A percentile compares a stretch with the other conserved stretches of the same genome.
Conservation (phyloP, 2,329 filamentous ascomycete species). For the Hyphodiscus sp. region DNA sequence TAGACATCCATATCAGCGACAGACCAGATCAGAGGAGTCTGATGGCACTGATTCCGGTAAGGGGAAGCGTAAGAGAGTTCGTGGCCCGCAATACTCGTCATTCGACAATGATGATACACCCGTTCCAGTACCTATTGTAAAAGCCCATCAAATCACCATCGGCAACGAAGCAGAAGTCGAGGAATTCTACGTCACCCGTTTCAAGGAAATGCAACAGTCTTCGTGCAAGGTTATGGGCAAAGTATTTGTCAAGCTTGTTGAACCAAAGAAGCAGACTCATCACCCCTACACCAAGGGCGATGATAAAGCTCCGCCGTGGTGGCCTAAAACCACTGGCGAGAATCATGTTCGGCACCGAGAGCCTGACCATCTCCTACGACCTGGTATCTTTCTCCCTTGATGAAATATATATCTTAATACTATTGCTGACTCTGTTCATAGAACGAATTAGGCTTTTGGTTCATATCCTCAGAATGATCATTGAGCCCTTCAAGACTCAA, state of each 20-base stretch:
- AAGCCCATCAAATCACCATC: constrained; percentile 39
- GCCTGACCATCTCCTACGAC: constrained; percentile 65
- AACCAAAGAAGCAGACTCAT: constrained; percentile 70
- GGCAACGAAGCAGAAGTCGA: constrained; percentile 48
- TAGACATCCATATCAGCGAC: constrained; percentile 9
- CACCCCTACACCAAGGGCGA: constrained; percentile 65
- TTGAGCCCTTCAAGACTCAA: constrained; percentile 31
- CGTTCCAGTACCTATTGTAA: constrained; percentile 13
- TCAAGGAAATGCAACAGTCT: constrained; percentile 63
- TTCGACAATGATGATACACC: constrained; percentile 15
- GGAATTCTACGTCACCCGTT: constrained; percentile 53
- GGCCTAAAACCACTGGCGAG: constrained; percentile 51
- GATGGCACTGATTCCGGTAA: constrained; percentile 15
- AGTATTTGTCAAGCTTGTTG: constrained; percentile 68
- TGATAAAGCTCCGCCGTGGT: constrained; percentile 59
- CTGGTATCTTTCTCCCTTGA: constrained; percentile 40
- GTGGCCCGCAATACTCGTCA: constrained; percentile 1
- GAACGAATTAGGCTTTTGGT: constrained; percentile 53
- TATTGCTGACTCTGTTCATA: constrained; percentile 25
- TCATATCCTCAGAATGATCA: constrained; percentile 53
- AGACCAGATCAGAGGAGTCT: constrained; percentile 20
- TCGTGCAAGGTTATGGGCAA: constrained; percentile 68
- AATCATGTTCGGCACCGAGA: constrained; percentile 61
- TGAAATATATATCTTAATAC: not conserved
- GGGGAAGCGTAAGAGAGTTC: constrained; percentile 20